These are phyloP conservation scores for Starmerella ratchasimensis DNA, from an alignment of 805 yeast genomes.

Conservation along the genomic window DNA sequence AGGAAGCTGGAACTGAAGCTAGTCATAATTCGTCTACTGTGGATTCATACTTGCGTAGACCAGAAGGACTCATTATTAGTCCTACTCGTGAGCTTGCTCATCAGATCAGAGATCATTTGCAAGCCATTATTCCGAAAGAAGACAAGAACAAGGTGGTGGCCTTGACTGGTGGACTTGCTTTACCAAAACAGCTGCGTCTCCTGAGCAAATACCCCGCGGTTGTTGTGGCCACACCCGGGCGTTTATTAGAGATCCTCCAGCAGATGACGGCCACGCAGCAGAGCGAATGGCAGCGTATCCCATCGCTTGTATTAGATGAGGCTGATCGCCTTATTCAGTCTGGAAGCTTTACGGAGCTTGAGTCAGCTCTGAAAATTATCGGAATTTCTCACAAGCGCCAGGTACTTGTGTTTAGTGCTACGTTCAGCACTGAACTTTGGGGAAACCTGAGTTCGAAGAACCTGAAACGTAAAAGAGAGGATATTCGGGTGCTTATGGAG, in stretches of 20 bases:
- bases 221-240: conserved; percentile 90
- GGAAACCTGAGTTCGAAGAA: conserved; percentile 44
- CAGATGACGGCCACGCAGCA: conserved; percentile 29
- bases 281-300: conserved; percentile 32
- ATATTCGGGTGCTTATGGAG: conserved; percentile 51
- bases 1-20: no score
- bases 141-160: conserved; percentile 39
- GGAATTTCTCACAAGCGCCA: conserved; percentile 48
- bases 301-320: conserved; percentile 68
- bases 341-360: conserved; percentile 91
- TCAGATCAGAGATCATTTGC: conserved; percentile 74
- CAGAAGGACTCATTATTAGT: conserved; percentile 60
- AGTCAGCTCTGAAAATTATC: conserved; percentile 57
- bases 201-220: conserved; percentile 56
- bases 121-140: conserved; percentile 23
- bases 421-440: conserved; percentile 65
- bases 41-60: no score
- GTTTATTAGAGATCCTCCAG: conserved; percentile 60
- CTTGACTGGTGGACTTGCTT: conserved; percentile 88
- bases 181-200: conserved; percentile 81
- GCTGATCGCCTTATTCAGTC: conserved; percentile 92
- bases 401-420: conserved; percentile 82
- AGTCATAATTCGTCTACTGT: no score
- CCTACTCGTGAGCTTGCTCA: conserved; percentile 96
- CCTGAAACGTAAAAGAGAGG: conserved; percentile 31